Evolutionary conservation across 805 yeast species (phyloP), one percentile per base, ranked within the genome.

Genomic region (Saccharomycopsis microspora): DNA sequence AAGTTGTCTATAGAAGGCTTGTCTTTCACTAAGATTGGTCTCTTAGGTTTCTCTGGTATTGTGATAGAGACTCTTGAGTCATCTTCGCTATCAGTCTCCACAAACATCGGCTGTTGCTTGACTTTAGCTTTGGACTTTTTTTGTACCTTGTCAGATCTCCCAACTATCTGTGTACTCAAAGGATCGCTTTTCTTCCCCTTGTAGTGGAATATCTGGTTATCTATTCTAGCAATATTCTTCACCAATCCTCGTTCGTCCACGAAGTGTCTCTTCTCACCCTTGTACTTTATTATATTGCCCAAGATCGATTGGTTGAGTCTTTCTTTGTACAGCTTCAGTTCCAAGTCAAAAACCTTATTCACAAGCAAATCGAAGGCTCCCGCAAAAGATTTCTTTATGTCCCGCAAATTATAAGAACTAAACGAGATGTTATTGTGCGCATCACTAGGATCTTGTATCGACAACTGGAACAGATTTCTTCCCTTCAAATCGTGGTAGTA

Each of bases 361-460:
- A 80, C 75, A 35, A 88, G 65, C 46, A 87, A 60, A 58, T 85
- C 93, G 65, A 72, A 88, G 0, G 96, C 96, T 39, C 95, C 95
- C 11, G 82, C 80, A 66, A 90, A 88, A 0, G 96, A 86, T 56
- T 86, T 80, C 59, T 84, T 85, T 48, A 90, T 73, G 56, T 82
- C 85, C 37, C 86, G 65, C 39, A 86, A 67, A 60, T 88, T 88
- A 66, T 79, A 86, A 1, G 95, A 80, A 4, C 96, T 85, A 55
- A 95, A 70, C 42, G 93, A 79, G 43, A 90, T 82, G 60, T 90
- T 90, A 59, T 90, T 90, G n/a, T 67, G 54, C 2, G 79, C 68
- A 58, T 89, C 96, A 43, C 82, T 80, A 1, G 97, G 97, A 60
- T 90, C 97, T 62, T 84, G 90, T 32, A 90, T 84, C 1, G 87